Percentiles rank a stretch among this genome's conserved stretches.
Conservation (phyloP, 2,329 filamentous ascomycete genomes). For the Calonectria hongkongensis region DNA sequence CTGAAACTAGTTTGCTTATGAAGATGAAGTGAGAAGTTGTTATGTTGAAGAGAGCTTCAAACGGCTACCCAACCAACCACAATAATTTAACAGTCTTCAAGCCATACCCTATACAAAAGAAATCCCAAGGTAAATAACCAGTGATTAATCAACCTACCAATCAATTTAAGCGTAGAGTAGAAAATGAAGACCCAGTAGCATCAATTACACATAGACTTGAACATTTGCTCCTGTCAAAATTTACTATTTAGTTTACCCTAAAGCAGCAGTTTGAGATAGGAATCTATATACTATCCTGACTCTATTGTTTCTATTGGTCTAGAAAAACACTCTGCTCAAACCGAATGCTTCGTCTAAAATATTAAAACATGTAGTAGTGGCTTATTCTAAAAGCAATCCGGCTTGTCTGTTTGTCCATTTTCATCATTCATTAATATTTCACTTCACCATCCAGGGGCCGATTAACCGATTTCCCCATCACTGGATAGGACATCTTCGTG, state of each 20-base stretch:
- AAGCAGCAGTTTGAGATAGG: background rate
- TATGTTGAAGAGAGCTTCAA: too few relatives aligned
- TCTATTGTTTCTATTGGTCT: background rate
- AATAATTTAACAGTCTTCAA: too few relatives aligned
- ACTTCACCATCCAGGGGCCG: too few relatives aligned
- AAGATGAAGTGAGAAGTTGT: too few relatives aligned
- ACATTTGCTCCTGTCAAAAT: background rate
- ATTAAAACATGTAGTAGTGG: background rate
- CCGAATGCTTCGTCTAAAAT: background rate
- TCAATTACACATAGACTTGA: too few relatives aligned
- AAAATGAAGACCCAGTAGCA: too few relatives aligned
- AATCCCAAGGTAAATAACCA: too few relatives aligned
- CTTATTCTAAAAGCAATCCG: background rate
- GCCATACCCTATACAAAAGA: too few relatives aligned
- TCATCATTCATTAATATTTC: constrained; percentile 10
- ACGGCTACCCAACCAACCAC: too few relatives aligned
- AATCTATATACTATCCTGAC: background rate
- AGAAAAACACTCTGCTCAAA: background rate
- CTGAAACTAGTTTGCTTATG: too few relatives aligned
- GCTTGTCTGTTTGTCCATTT: background rate
- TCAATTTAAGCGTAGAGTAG: too few relatives aligned
- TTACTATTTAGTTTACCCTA: background rate
- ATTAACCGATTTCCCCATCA: constrained; percentile 16
- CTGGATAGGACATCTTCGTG: constrained; percentile 1
- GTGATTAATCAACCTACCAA: too few relatives aligned